Base-by-base conservation (phyloP, 2,329 filamentous ascomycete genomes). In the Epichloe sylvatica region DNA sequence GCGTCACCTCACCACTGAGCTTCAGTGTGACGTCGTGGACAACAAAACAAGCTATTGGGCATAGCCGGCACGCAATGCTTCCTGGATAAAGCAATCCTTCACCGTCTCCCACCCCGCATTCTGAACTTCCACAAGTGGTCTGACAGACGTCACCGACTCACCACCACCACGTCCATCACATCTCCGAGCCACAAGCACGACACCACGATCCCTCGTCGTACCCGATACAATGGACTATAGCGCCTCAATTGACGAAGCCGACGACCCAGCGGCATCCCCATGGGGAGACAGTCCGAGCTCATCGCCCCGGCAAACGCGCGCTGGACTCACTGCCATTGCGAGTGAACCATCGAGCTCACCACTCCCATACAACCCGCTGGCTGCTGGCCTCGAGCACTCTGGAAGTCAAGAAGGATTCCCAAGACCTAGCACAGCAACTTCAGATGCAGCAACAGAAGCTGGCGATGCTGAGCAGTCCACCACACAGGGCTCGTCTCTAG, bases 171-270 rank as follows among this genome's bases (percentile, higher is more conserved):
- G 17, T 35, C 17, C 38, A 15, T 13, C 25, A 19, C 7, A 4
- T 5, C 11, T 8, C 34, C 15, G 19, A 17, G 23, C 40, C 40
- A 21, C 44, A 15, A 38, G 23, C 45, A 33, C 38, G 39, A 43
- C 33, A 6, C 33, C 39, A 17, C 21, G 33, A 17, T 6, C 19
- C 30, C 2, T 6, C 11, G 19, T 13, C 19, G 3, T 4, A 3
- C 34, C 34, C 33, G 47, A n/a, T 19, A 59, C 60, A 55, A 80
- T 80, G 77, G 77, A 80, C 65, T 80, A 80, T 63, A 74, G 72
- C 62, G 64, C 75, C 54, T 72, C 75, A 13, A 75, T 78, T 57
- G 60, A 71, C 60, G 76, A 80, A 56, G 66, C 67, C 47, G 77
- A 80, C 43, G 70, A 78, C 55, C 68, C 73, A 17, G 67, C 65